Evolutionary conservation across 2,329 filamentous ascomycete species (phyloP), one percentile per base, ranked within the genome.

Genomic region (Calonectria pteridis): DNA sequence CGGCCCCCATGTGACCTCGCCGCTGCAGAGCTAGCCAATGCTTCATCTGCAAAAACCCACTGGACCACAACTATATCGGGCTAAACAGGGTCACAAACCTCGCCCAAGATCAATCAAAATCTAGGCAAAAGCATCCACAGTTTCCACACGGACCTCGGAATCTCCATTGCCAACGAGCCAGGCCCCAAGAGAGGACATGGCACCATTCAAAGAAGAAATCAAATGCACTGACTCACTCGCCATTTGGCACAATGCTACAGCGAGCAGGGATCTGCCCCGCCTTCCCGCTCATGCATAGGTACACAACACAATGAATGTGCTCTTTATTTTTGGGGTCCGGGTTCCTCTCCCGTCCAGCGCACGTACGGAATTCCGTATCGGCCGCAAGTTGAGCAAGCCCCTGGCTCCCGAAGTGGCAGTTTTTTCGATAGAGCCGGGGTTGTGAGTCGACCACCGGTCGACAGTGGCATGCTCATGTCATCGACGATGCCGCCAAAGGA

Each of bases 51-150:
- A 59, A 59, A 49, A 33, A 16, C 16, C 43, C 51, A 59, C 55
- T 55, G 35, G 43, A 31, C 33, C 29, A 33, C 33, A 49, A 46
- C 67, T 70, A 55, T 43, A 62, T 69, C 53, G 40, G 66, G 66
- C 28, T 69, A 50, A 69, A 62, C 40, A 62, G 50, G 65, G 65
- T 49, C 46, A 26, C 49, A 33, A 53, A 46, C 40, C 35, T 62
- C 31, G 53, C 18, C 33, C 58, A 68, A 65, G 70, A 55, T 29
- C 33, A 58, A 43, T 53, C n/a, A 31, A 16, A 64, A 70, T 79
- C 73, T 79, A 79, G 77, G 77, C 77, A 79, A 75, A 76, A 69
- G 73, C 77, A 66, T 79, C 77, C 77, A 78, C 77, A 67, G 31
- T 59, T 62, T 70, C 46, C 43, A 68, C 73, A 69, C 73, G 55